Evolutionary conservation across 306 rosid species (phyloP).

Genomic region (Cajanus cajan): DNA sequence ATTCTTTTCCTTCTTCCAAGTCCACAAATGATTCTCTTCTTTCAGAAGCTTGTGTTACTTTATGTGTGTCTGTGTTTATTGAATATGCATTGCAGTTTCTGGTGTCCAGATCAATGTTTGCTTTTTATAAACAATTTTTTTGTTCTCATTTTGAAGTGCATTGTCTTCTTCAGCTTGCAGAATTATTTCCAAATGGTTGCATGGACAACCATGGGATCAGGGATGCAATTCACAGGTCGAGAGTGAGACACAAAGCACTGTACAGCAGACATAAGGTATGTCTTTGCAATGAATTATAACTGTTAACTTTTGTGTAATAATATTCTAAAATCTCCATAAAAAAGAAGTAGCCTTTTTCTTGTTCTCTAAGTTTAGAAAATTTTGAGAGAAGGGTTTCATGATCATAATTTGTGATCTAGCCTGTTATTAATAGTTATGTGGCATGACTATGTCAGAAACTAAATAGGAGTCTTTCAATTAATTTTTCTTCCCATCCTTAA

Average conservation of each 20-base stretch:
- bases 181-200: conserved; percentile 85
- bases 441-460: neutral
- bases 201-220: conserved; percentile 98
- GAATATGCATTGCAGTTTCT: conserved; percentile 2
- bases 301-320: neutral
- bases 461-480: neutral
- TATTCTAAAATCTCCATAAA: neutral
- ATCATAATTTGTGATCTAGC: neutral
- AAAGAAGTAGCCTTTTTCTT: neutral
- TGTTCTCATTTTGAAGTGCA: conserved; percentile 12
- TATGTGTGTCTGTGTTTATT: neutral
- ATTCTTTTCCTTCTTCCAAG: neutral
- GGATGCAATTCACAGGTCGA: conserved; percentile 80
- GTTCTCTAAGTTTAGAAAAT: neutral
- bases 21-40: neutral
- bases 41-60: conserved; percentile 3
- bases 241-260: conserved; percentile 73
- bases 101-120: conserved; percentile 1
- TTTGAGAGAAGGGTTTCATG: neutral
- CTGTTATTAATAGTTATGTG: neutral
- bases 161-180: conserved; percentile 69
- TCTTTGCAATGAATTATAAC: neutral
- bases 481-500: neutral
- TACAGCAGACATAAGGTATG: conserved; percentile 62
- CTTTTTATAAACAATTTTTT: neutral